These are phyloP conservation scores for Tephrocybe sp. DNA, from an alignment of 768 basidiomycete genomes.

Conservation along the genomic window DNA sequence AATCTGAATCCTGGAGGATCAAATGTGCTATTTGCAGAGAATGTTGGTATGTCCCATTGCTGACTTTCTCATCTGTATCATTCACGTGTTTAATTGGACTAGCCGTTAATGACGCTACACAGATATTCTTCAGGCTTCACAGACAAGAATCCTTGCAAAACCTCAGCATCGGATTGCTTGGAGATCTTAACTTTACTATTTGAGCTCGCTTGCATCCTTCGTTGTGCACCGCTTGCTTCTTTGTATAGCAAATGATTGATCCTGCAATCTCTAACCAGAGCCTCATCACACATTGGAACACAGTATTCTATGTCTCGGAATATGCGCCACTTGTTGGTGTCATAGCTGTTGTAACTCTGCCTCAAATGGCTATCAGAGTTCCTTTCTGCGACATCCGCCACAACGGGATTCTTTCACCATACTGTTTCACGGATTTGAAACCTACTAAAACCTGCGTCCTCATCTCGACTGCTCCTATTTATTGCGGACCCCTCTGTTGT, in stretches of 20 bases:
- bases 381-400: not conserved
- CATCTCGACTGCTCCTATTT: too few species aligned
- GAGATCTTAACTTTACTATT: too few species aligned
- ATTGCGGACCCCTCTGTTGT: not conserved
- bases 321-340: not conserved
- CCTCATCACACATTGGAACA: not conserved
- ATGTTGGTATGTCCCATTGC: conserved; percentile 52
- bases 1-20: conserved; percentile 83
- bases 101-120: conserved; percentile 78
- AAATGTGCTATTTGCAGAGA: conserved; percentile 64
- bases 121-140: conserved; percentile 84
- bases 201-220: too few species aligned
- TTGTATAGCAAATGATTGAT: too few species aligned
- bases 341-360: too few species aligned
- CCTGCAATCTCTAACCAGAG: not conserved
- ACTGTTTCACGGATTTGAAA: not conserved
- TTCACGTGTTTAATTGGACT: not conserved
- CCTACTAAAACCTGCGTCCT: not conserved
- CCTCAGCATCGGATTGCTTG: too few species aligned
- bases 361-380: not conserved
- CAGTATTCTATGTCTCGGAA: too few species aligned
- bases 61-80: not conserved
- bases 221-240: too few species aligned
- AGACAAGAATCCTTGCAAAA: conserved; percentile 74
- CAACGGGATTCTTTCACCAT: not conserved